Conservation (phyloP, 1,284 basidiomycete genomes). For the Ganoderma leucocontextum region DNA sequence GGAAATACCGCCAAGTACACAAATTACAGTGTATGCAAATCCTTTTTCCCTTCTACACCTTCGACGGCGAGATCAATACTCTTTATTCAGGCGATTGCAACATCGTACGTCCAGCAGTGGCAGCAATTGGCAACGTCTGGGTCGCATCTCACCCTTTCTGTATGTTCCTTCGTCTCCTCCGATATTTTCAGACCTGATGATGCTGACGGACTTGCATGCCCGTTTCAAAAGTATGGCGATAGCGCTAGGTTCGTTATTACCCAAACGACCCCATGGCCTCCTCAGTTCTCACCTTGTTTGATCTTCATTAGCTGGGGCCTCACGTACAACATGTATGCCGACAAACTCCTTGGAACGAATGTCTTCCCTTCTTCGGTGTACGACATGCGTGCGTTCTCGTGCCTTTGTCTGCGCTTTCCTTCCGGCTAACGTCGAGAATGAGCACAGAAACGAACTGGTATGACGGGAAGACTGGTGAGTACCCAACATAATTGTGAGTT, state of each 20-base stretch:
- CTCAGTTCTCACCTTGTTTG: neutral
- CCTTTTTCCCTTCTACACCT: neutral
- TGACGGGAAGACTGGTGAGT: conserved; percentile 56
- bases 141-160: conserved; percentile 61
- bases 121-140: conserved; percentile 57
- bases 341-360: conserved; percentile 66
- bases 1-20: conserved; percentile 55
- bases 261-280: no score
- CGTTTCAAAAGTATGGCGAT: conserved; percentile 53
- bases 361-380: conserved; percentile 71
- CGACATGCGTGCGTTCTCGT: conserved; percentile 57
- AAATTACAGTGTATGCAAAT: conserved; percentile 64
- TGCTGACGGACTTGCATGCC: neutral
- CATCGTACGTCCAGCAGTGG: conserved; percentile 63
- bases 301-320: conserved; percentile 59
- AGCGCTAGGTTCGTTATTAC: conserved; percentile 31
- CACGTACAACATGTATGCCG: conserved; percentile 72
- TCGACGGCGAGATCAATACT: neutral
- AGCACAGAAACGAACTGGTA: conserved; percentile 70
- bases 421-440: neutral
- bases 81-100: conserved; percentile 55
- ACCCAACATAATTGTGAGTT: neutral
- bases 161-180: conserved; percentile 30
- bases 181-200: neutral
- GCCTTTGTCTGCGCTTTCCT: neutral